Percentiles rank a stretch among this genome's conserved stretches.
Conservation (phyloP, 257 asterid genomes). For the Knoxia roxburghii region DNA sequence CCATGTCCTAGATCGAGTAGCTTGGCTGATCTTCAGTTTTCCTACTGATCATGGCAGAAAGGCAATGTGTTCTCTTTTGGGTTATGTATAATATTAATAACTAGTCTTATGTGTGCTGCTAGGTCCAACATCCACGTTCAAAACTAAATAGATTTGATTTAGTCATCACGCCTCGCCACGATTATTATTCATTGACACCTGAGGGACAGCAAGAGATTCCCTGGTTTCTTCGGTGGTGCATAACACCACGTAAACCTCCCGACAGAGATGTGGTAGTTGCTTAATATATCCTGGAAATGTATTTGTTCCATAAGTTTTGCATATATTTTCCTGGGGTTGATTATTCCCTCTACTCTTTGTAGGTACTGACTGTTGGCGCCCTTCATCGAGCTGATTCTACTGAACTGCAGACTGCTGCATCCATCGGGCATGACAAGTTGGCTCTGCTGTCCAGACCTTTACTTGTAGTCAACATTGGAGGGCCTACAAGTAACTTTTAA, state of each 20-base stretch:
- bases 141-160: slow-evolving; percentile 71
- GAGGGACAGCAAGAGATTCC: slow-evolving; percentile 75
- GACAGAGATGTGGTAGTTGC: slow-evolving; percentile 60
- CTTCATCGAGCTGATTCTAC: slow-evolving; percentile 72
- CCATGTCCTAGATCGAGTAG: neutral
- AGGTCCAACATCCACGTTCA: slow-evolving; percentile 93
- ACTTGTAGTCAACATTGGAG: slow-evolving; percentile 79
- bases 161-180: slow-evolving; percentile 78
- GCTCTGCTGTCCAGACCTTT: slow-evolving; percentile 59
- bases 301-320: neutral
- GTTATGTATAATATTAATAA: slow-evolving; percentile 15
- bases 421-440: slow-evolving; percentile 65
- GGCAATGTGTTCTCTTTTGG: neutral
- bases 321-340: no score
- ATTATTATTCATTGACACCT: slow-evolving; percentile 65
- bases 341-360: slow-evolving; percentile 4
- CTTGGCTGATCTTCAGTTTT: neutral
- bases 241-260: slow-evolving; percentile 73
- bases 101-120: slow-evolving; percentile 24
- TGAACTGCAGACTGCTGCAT: slow-evolving; percentile 63
- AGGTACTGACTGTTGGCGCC: slow-evolving; percentile 85
- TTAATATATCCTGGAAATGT: slow-evolving; percentile 5
- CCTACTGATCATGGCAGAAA: neutral
- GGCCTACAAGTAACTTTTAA: slow-evolving; percentile 61
- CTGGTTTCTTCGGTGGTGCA: slow-evolving; percentile 56